These are phyloP conservation scores for Xylaria intraflava DNA, from an alignment of 495 filamentous ascomycete genomes.

Conservation along the genomic window DNA sequence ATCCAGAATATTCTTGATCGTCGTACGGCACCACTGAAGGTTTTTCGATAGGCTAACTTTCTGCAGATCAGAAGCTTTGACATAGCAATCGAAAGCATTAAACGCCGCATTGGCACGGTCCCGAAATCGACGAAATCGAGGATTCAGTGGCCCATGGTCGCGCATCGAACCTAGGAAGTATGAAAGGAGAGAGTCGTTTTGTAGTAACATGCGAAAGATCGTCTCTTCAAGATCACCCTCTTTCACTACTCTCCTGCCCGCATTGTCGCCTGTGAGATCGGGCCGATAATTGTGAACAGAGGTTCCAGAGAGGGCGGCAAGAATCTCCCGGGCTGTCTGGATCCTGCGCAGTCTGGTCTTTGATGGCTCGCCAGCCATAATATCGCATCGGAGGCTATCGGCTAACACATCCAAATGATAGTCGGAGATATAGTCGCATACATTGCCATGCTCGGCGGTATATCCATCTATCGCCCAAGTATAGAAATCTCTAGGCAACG, in stretches of 20 bases:
- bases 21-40: constrained; percentile 33
- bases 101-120: constrained; percentile 35
- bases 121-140: constrained; percentile 35
- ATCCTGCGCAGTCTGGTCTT: constrained; percentile 29
- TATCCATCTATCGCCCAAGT: constrained; percentile 32
- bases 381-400: constrained; percentile 38
- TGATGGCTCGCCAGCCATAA: constrained; percentile 25
- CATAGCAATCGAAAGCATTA: constrained; percentile 29
- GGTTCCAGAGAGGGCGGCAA: constrained; percentile 30
- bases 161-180: constrained; percentile 33
- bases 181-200: constrained; percentile 38
- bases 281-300: constrained; percentile 32
- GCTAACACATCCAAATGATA: constrained; percentile 41
- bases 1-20: constrained; percentile 28
- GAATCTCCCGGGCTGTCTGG: constrained; percentile 37
- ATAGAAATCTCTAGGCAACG: constrained; percentile 30
- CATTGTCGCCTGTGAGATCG: constrained; percentile 30
- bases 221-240: constrained; percentile 41
- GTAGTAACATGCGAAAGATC: constrained; percentile 41
- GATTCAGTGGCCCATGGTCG: constrained; percentile 31
- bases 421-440: constrained; percentile 35
- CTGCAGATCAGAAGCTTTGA: constrained; percentile 15
- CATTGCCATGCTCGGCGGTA: constrained; percentile 35
- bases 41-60: constrained; percentile 9
- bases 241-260: constrained; percentile 19